phyloP scores from a whole-genome alignment of 164 flowering plant genomes.

The Malania oleifera region DNA sequence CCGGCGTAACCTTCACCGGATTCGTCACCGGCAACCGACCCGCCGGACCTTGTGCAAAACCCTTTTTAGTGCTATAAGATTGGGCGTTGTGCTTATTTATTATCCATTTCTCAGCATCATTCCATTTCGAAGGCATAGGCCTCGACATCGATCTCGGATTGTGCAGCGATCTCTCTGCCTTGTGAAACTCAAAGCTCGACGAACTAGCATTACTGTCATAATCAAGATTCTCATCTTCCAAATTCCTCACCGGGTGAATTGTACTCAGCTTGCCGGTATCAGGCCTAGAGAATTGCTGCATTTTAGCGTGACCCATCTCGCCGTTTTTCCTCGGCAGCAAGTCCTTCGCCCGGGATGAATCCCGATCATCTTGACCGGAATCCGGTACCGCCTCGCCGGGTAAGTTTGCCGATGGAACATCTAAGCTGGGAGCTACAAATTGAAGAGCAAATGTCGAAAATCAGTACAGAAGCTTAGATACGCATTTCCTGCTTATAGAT shows the following conservation, averaged over 20 bases:
- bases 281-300: slow-evolving; percentile 28
- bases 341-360: slow-evolving; percentile 23
- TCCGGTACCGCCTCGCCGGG: slow-evolving; percentile 15
- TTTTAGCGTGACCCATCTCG: slow-evolving; percentile 21
- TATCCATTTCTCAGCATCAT: slow-evolving; percentile 96
- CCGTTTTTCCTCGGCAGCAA: slow-evolving; percentile 20
- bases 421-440: slow-evolving; percentile 25
- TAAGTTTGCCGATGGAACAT: slow-evolving; percentile 17
- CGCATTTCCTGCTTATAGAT: not conserved
- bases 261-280: slow-evolving; percentile 40
- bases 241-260: slow-evolving; percentile 47
- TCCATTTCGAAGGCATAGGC: slow-evolving; percentile 84
- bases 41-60: slow-evolving; percentile 28
- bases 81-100: slow-evolving; percentile 46
- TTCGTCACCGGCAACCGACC: slow-evolving; percentile 32
- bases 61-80: slow-evolving; percentile 37
- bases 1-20: slow-evolving; percentile 52
- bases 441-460: not conserved
- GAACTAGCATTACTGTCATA: slow-evolving; percentile 90
- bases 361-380: slow-evolving; percentile 19
- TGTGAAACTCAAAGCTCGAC: slow-evolving; percentile 91
- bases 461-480: not conserved
- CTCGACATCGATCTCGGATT: slow-evolving; percentile 46
- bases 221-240: slow-evolving; percentile 74
- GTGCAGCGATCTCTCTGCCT: slow-evolving; percentile 54